phyloP scores from a whole-genome alignment of 177 flowering plant species.

The Vitis hybrid region DNA sequence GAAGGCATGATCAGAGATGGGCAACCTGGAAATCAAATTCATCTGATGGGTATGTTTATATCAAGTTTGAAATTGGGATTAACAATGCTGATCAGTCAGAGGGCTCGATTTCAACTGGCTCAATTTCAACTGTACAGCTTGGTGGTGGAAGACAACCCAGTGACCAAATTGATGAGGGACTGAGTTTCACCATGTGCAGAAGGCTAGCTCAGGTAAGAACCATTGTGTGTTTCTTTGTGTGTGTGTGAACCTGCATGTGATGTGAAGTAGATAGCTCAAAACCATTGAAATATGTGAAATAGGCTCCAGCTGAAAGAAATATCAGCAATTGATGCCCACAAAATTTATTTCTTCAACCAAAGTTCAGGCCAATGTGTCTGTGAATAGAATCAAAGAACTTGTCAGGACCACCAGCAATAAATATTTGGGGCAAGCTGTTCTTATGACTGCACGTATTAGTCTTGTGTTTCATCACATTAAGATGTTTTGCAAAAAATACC shows the following conservation, averaged over 20 bases:
- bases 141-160: constrained; percentile 32
- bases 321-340: too few relatives aligned
- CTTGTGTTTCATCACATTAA: too few relatives aligned
- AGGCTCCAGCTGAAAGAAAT: too few relatives aligned
- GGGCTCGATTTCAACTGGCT: constrained; percentile 16
- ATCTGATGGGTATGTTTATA: constrained; percentile 45
- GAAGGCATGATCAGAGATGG: constrained; percentile 60
- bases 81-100: constrained; percentile 25
- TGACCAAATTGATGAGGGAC: constrained; percentile 41
- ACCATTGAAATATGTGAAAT: too few relatives aligned
- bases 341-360: too few relatives aligned
- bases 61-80: constrained; percentile 67
- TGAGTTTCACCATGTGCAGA: constrained; percentile 82
- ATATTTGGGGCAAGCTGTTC: too few relatives aligned
- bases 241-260: background rate
- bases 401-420: too few relatives aligned
- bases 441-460: too few relatives aligned
- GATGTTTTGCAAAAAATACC: too few relatives aligned
- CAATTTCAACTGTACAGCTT: constrained; percentile 20
- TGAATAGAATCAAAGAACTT: too few relatives aligned
- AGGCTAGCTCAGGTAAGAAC: constrained; percentile 76
- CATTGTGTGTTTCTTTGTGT: background rate
- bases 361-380: too few relatives aligned
- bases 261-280: too few relatives aligned
- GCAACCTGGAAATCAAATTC: constrained; percentile 55